Percentiles rank a stretch among this genome's conserved stretches.
Conservation (phyloP, 768 basidiomycete genomes). For the Psilocybe sp. region DNA sequence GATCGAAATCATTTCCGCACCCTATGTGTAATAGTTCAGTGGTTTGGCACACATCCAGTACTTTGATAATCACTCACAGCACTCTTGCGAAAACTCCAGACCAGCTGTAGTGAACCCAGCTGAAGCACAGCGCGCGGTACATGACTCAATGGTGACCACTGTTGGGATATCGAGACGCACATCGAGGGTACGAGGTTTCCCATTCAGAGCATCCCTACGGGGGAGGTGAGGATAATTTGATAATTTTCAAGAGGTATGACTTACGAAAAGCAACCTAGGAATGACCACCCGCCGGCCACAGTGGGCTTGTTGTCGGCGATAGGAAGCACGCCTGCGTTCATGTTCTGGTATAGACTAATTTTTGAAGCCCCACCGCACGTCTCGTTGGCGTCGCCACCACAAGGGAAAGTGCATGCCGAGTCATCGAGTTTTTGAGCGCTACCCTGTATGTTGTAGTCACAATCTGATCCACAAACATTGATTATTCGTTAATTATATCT, state of each 20-base stretch:
- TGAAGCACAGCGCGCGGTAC: too few relatives aligned
- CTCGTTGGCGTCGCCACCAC: slow-evolving; percentile 41
- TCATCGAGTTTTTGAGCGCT: slow-evolving; percentile 12
- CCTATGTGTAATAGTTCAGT: slow-evolving; percentile 4
- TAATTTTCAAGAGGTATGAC: background rate
- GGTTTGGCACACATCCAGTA: background rate
- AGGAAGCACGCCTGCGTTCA: slow-evolving; percentile 5
- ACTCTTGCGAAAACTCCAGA: background rate
- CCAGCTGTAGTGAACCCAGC: background rate
- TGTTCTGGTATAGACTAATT: slow-evolving; percentile 14
- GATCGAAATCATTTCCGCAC: slow-evolving; percentile 10
- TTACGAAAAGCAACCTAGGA: slow-evolving; percentile 15
- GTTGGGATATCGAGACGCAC: too few relatives aligned
- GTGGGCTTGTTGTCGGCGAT: slow-evolving; percentile 9
- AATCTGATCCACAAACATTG: slow-evolving; percentile 4
- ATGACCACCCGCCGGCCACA: slow-evolving; percentile 11
- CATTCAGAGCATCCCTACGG: too few relatives aligned
- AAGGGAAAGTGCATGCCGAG: slow-evolving; percentile 39
- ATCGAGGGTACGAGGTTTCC: too few relatives aligned
- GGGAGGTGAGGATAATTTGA: too few relatives aligned
- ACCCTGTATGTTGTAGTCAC: slow-evolving; percentile 18
- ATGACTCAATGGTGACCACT: too few relatives aligned
- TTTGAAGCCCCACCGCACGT: slow-evolving; percentile 37
- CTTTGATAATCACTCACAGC: background rate
- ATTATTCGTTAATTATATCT: too few relatives aligned